Evolutionary conservation across 2,329 filamentous ascomycete species (phyloP), one percentile per base, ranked within the genome.

Genomic region (Chrysosporium keratinophilum): DNA sequence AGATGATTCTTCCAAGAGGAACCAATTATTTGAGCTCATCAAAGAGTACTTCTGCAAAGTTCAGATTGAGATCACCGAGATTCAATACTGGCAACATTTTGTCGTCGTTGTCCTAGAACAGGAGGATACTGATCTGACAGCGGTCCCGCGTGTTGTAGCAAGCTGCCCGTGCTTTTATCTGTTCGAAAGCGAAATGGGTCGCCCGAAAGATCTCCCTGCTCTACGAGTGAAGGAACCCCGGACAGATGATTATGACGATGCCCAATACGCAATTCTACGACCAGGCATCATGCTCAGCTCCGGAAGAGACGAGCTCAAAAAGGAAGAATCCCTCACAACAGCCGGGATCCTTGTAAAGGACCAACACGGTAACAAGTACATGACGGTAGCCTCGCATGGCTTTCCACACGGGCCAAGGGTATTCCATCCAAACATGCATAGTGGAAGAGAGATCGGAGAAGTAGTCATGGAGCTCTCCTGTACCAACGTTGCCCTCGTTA

Each of bases 21-120:
- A 54, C 28, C 39, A 48, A 34, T 12, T 57, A 17, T 57, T 57
- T 28, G 14, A 54, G 1, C 12, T 58, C 28, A 43, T 56, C 17
- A 44, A 41, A n/a, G 34, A 51, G 28, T 57, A 57, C 40, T 59
- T 58, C 31, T n/a, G 17, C 4, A 12, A 43, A 20, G 15, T 41
- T 5, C 7, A n/a, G 5, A 57, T 61, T 31, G 12, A 37, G 14
- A 55, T 60, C 1, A 56, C 50, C n/a, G 58, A 59, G 31, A 52
- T 61, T 7, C 58, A 58, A 31, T 58, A 46, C 28, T 60, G 58
- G 58, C 28, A 47, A 15, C 40, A 48, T 33, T 41, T 57, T 17
- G 37, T 59, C 33, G 43, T 58, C 7, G 53, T 61, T 20, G 58
- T 59, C 11, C 51, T 61, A 9, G 56, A 58, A 46, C 9, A 42